Base-by-base conservation (phyloP, 164 flowering plant species). In the Nymphaea thermarum region DNA sequence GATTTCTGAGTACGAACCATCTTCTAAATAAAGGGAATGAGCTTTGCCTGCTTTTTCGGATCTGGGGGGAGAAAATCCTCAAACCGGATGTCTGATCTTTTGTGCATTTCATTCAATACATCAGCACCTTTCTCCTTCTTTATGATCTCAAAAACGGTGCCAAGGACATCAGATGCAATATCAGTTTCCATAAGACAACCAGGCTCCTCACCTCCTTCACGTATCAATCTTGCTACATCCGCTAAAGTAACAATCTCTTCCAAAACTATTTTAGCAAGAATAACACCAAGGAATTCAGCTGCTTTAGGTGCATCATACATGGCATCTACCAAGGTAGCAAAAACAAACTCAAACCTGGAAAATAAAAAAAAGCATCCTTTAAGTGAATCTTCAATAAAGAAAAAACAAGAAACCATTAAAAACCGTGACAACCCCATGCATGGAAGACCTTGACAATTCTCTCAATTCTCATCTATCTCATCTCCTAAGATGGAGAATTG, bases 291-390 rank as follows among this genome's bases (percentile, higher is more conserved):
- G 72, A 79, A 90, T 45, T 85, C 92, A 36, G 88, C 77, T 59
- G 97, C 97, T 76, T 65, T 85, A 0, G 97, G 97, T 62, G 94
- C 94, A 77, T 90, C 97, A 68, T 74, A 86, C 2, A 87, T 86
- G 2, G 85, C 82, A 69, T 90, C 97, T 74, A 87, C 92, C 79
- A 90, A 73, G 15, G 73, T 78, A 14, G 77, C 36, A 4, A 88
- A 79, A 64, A 87, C 95, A 25, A 79, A 71, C 67, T 75, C 81
- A 68, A 78, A 82, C 73, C 81, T 82, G 78, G 59, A 17, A 60
- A 43, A 74, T 64, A 3, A 43, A 4, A 12, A 7, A 66, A 25
- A 25, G 36, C 36, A 25, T 25, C 36, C 36, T 1, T 25, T 25
- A 25, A 25, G 36, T 63, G 4, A 12, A 42, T 11, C 43, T 12